Conservation (phyloP, 495 filamentous ascomycete genomes). For the Lophiotrema nucula region DNA sequence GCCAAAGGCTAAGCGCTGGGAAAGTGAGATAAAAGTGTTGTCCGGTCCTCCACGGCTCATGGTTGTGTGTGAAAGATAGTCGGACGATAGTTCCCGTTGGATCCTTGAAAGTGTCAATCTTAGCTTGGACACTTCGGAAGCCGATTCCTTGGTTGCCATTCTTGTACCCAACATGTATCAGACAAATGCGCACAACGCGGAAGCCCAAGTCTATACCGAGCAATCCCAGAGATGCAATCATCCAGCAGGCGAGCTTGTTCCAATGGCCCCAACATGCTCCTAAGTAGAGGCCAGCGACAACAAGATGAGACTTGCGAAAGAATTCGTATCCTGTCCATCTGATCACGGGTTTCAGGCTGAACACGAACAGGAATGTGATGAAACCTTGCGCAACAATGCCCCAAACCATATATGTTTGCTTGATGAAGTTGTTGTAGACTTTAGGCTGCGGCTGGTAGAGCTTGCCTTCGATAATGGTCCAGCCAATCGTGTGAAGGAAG, state of each 20-base stretch:
- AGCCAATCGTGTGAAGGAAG: slow-evolving; percentile 63
- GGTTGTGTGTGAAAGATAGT: slow-evolving; percentile 56
- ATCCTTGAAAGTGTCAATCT: slow-evolving; percentile 50
- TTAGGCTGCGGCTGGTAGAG: slow-evolving; percentile 65
- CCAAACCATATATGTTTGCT: slow-evolving; percentile 61
- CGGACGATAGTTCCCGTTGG: slow-evolving; percentile 52
- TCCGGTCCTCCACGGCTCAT: slow-evolving; percentile 58
- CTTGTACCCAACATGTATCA: slow-evolving; percentile 52
- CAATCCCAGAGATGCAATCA: slow-evolving; percentile 59
- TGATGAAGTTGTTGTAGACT: slow-evolving; percentile 51
- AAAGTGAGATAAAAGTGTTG: slow-evolving; percentile 69
- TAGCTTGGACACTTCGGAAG: slow-evolving; percentile 51
- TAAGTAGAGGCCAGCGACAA: slow-evolving; percentile 63
- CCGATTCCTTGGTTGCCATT: slow-evolving; percentile 39
- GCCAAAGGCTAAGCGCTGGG: slow-evolving; percentile 58
- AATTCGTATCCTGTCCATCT: slow-evolving; percentile 64
- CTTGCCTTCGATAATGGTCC: slow-evolving; percentile 59
- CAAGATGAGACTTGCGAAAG: slow-evolving; percentile 64
- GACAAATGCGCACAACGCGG: slow-evolving; percentile 49
- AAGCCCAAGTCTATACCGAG: slow-evolving; percentile 55
- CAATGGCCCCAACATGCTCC: slow-evolving; percentile 70
- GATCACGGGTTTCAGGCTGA: slow-evolving; percentile 54
- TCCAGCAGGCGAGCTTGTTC: slow-evolving; percentile 58
- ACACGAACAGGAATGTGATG: slow-evolving; percentile 53
- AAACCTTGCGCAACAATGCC: slow-evolving; percentile 64